Percentiles rank a stretch among this genome's conserved stretches.
These are phyloP conservation scores for Solanum bulbocastanum DNA, from an alignment of 257 asterid species.

Conservation along the genomic window DNA sequence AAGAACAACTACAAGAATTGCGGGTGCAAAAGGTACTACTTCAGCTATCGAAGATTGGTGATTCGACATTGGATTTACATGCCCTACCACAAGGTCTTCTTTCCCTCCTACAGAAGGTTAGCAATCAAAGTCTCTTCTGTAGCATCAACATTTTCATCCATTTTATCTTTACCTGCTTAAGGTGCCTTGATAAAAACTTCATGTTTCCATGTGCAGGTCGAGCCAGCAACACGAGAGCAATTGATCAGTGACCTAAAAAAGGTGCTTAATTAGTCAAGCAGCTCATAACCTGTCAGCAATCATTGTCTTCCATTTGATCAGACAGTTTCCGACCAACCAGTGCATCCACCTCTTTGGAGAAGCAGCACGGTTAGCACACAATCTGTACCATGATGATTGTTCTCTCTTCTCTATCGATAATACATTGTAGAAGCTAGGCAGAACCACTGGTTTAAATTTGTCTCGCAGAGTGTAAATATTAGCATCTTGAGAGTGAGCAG, in stretches of 20 bases:
- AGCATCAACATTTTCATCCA: background rate
- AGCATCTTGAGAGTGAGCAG: conserved; percentile 3
- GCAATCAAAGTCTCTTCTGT: background rate
- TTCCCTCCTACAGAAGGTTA: conserved; percentile 67
- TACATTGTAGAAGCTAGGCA: background rate
- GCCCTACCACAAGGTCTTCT: conserved; percentile 79
- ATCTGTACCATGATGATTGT: background rate
- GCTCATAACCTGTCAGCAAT: background rate
- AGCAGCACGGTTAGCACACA: background rate
- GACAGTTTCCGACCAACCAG: background rate
- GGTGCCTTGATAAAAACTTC: background rate
- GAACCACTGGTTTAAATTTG: background rate
- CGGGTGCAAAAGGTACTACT: conserved; percentile 47
- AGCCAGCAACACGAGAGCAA: conserved; percentile 45
- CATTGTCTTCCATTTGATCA: background rate
- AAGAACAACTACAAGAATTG: conserved; percentile 53
- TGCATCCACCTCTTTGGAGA: background rate
- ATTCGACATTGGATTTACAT: conserved; percentile 54
- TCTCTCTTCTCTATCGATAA: background rate
- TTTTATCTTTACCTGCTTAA: background rate
- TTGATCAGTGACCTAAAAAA: conserved; percentile 50
- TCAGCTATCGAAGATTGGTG: conserved; percentile 58
- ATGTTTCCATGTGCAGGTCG: conserved; percentile 45
- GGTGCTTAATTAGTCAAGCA: conserved; percentile 29
- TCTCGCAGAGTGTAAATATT: conserved; percentile 1